Base-by-base conservation (phyloP, 257 asterid species). In the Oldenlandia corymbosa region DNA sequence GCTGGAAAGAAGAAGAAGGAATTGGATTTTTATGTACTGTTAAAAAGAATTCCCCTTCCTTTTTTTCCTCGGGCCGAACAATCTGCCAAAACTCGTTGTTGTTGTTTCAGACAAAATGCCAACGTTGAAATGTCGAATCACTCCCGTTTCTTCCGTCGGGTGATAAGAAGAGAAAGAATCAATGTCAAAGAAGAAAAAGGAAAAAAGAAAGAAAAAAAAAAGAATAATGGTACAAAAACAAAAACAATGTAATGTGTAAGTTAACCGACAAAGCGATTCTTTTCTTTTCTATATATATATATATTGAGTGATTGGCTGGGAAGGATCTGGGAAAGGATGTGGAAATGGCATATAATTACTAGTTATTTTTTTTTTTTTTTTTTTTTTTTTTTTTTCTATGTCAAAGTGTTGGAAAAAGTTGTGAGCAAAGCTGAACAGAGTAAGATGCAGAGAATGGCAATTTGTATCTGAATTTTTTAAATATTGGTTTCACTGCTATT, bases 211-310 rank as follows among this genome's bases (percentile, higher is more conserved):
- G 5, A 50, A 4, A 7, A 31, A 12, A 20, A 4, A 32, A n/a
- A 6, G 5, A 14, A 6, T 5, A 2, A 39, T 7, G 26, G n/a
- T 9, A 34, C 39, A 4, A n/a, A n/a, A 34, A 4, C 39, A 34
- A 9, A 4, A 34, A 4, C 39, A 34, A 9, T 3, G 9, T 9
- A 34, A 34, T 9, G 4, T 14, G 26, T 17, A 47, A 54, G 24
- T 20, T 14, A 47, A 63, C 68, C 58, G 68, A 63, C 58, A 63
- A 32, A 9, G 5, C 34, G 58, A 63, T 63, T 63, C 32, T 47
- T 62, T 47, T 9, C 10, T 47, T 32, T 30, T 9, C 4, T 21
- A 12, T 30, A 43, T 31, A 12, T n/a, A n/a, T 31, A 23, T 31
- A 11, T 32, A 34, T 48, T 21, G 10, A 47, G 21, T 28, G 67